phyloP scores from a whole-genome alignment of 2,329 filamentous ascomycete genomes.

The Lachnellula subtilissima region DNA sequence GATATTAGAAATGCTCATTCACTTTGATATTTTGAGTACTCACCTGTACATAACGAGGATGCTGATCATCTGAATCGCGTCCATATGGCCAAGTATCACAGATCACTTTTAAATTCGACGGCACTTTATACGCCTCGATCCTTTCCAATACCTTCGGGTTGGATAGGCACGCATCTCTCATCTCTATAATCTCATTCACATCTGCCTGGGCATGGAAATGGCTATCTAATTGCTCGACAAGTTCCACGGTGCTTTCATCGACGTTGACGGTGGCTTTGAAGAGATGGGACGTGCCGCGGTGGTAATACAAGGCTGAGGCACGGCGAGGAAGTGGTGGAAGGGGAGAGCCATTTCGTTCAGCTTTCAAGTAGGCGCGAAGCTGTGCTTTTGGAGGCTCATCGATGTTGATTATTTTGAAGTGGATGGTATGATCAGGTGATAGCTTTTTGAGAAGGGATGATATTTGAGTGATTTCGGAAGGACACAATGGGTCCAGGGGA shows the following conservation, averaged over 20 bases:
- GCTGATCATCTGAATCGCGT: constrained; percentile 19
- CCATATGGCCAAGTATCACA: constrained; percentile 28
- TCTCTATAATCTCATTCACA: constrained; percentile 20
- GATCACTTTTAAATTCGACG: constrained; percentile 15
- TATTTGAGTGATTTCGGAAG: constrained; percentile 17
- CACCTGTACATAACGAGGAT: constrained; percentile 23
- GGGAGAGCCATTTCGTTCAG: constrained; percentile 17
- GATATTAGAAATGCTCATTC: not conserved
- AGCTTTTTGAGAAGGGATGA: constrained; percentile 17
- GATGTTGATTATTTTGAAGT: constrained; percentile 24
- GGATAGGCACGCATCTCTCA: constrained; percentile 20
- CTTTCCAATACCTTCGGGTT: constrained; percentile 18
- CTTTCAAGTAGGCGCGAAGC: constrained; percentile 16
- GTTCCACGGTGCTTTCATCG: constrained; percentile 9
- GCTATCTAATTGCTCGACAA: constrained; percentile 16
- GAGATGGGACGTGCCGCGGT: constrained; percentile 18
- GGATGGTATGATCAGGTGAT: constrained; percentile 14
- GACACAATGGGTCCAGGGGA: constrained; percentile 22
- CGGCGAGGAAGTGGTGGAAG: constrained; percentile 6
- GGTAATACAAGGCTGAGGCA: constrained; percentile 21
- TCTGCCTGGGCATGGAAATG: constrained; percentile 23
- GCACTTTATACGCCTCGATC: constrained; percentile 19
- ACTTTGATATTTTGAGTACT: not conserved
- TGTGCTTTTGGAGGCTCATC: constrained; percentile 21
- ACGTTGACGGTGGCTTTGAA: constrained; percentile 22